Evolutionary conservation across 2,329 filamentous ascomycete genomes (phyloP).

Genomic region (Colletotrichum camelliae): DNA sequence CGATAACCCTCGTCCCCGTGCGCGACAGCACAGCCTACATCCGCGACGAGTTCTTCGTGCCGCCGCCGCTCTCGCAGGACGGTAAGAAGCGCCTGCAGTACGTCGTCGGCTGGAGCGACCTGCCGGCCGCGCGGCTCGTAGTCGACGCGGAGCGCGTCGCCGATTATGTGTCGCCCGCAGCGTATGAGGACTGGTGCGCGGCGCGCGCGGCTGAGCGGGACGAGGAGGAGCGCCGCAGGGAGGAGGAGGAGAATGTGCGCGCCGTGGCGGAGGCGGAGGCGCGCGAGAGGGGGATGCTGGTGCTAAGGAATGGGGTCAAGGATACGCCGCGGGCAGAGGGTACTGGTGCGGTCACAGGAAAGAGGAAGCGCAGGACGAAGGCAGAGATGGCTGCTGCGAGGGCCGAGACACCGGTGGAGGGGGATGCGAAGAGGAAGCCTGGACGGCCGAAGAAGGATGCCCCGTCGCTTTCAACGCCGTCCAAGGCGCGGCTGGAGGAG

Average conservation of each 20-base stretch:
- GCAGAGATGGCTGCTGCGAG: not conserved
- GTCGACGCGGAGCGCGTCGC: constrained; percentile 54
- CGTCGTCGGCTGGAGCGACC: constrained; percentile 59
- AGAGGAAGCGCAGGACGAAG: not conserved
- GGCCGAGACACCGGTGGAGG: constrained; percentile 29
- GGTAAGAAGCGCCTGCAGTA: constrained; percentile 55
- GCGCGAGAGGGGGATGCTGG: not conserved
- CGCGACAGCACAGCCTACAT: constrained; percentile 64
- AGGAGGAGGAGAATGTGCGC: constrained; percentile 26
- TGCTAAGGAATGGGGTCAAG: not conserved
- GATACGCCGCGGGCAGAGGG: not conserved
- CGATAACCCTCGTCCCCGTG: constrained; percentile 51
- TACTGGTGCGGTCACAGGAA: not conserved
- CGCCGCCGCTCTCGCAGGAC: constrained; percentile 36
- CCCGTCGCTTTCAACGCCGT: constrained; percentile 42
- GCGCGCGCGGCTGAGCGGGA: constrained; percentile 47
- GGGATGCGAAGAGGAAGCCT: constrained; percentile 25
- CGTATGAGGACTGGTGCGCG: constrained; percentile 63
- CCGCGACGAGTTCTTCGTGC: constrained; percentile 55
- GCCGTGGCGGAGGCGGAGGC: constrained; percentile 2
- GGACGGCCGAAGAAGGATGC: constrained; percentile 29
- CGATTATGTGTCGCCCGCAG: constrained; percentile 63
- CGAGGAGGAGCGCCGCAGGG: constrained; percentile 36
- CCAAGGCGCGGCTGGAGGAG: constrained; percentile 34
- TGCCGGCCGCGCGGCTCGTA: constrained; percentile 51